Conservation (phyloP, 163 green algal genomes). For the Volvox carteri region DNA sequence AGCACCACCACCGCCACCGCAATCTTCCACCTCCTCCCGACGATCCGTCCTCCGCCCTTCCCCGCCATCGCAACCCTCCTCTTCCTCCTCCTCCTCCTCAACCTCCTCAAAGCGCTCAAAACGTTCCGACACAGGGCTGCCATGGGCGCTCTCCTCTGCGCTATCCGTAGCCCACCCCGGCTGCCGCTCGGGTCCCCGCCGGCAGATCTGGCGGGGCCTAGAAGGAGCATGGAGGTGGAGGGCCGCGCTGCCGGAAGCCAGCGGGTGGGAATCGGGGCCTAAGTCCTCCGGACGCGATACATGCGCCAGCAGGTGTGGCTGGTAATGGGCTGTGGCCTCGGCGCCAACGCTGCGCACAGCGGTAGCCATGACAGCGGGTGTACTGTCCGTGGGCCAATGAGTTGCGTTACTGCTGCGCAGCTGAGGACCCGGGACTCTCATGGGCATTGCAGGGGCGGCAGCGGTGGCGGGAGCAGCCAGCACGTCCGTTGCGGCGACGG, state of each 20-base stretch:
- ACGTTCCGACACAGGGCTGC: conserved; percentile 46
- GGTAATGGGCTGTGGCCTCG: background rate
- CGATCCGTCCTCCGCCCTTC: background rate
- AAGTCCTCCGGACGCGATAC: background rate
- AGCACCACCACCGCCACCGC: background rate
- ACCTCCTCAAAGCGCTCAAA: background rate
- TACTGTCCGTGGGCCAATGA: background rate
- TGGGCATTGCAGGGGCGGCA: too few species aligned
- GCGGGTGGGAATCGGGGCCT: background rate
- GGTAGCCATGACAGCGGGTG: background rate
- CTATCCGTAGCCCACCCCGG: conserved; percentile 37
- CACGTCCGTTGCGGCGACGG: background rate
- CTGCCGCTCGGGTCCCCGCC: background rate
- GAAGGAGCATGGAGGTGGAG: background rate
- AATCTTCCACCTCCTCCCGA: background rate
- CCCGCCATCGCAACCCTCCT: background rate
- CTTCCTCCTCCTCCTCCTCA: background rate
- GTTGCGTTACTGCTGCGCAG: background rate
- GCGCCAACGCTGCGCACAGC: background rate
- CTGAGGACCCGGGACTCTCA: background rate
- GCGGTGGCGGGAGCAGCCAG: too few species aligned
- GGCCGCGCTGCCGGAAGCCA: background rate
- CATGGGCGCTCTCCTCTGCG: conserved; percentile 46
- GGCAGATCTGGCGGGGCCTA: background rate
- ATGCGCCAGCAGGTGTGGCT: background rate